Conservation (phyloP, 2,329 filamentous ascomycete genomes). For the Chaetomiaceae sp. region DNA sequence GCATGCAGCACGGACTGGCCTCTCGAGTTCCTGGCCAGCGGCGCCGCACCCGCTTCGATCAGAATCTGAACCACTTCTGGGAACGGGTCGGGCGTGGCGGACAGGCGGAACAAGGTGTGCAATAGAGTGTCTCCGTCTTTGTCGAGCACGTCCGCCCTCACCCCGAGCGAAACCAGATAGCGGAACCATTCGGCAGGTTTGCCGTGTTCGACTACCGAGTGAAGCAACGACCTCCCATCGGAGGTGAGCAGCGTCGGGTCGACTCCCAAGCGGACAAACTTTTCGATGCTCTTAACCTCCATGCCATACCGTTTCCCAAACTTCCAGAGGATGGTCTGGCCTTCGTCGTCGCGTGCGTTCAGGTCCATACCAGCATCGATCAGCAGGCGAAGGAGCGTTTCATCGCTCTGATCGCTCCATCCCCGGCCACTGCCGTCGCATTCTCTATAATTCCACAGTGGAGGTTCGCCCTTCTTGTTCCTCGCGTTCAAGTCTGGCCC, state of each 20-base stretch:
- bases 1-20: neutral
- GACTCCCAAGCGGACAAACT: neutral
- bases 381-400: neutral
- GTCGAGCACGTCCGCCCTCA: neutral
- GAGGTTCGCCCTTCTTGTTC: neutral
- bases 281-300: neutral
- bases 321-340: neutral
- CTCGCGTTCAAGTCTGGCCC: neutral
- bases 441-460: neutral
- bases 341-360: neutral
- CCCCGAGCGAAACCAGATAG: neutral
- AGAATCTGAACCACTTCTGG: neutral
- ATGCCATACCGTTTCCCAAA: neutral
- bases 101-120: neutral
- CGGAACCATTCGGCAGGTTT: neutral
- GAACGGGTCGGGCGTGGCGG: no score
- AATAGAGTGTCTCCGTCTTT: neutral
- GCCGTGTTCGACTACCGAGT: neutral
- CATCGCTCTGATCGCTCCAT: neutral
- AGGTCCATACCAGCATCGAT: constrained; percentile 4
- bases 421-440: no score
- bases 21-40: neutral
- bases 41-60: neutral
- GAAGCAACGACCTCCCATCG: neutral
- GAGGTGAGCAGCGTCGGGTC: neutral